These are phyloP conservation scores for Fusarium sterilihyphosum DNA, from an alignment of 2,329 filamentous ascomycete species.

Conservation along the genomic window DNA sequence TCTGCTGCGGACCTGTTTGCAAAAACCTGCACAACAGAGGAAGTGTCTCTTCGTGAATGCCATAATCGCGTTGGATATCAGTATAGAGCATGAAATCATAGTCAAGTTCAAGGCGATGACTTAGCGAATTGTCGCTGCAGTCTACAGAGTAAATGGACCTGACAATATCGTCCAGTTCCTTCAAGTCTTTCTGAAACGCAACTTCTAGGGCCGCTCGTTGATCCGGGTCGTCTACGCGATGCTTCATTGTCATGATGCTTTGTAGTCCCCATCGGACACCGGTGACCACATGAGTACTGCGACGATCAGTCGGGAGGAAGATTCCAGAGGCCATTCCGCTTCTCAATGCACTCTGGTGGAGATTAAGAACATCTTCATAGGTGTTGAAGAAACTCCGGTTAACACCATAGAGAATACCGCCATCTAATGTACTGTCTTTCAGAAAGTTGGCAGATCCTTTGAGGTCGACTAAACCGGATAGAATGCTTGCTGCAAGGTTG, in stretches of 20 bases:
- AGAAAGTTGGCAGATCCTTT: constrained; percentile 21
- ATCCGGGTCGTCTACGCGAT: background rate
- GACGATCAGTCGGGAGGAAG: rapidly evolving
- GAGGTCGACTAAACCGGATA: background rate
- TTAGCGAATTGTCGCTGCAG: background rate
- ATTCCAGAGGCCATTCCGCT: rapidly evolving
- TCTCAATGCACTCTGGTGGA: rapidly evolving
- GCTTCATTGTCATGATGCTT: constrained; percentile 7
- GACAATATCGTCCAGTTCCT: background rate
- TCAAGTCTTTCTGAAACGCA: constrained; percentile 1
- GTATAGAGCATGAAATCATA: constrained; percentile 19
- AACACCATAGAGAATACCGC: background rate
- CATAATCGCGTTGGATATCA: constrained; percentile 8
- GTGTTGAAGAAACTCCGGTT: background rate
- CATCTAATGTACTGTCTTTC: background rate
- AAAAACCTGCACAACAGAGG: constrained; percentile 4
- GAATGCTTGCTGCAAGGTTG: constrained; percentile 15
- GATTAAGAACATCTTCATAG: background rate
- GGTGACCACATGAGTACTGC: constrained; percentile 23
- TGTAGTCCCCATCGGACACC: constrained; percentile 23
- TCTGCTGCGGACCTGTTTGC: background rate
- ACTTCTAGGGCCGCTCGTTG: background rate
- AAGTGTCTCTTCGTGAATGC: background rate
- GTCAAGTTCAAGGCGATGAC: background rate
- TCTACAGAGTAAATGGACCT: background rate